Percentiles rank a stretch among this genome's conserved stretches.
phyloP scores from a whole-genome alignment of 257 asterid species.

The Jacaranda copaia region DNA sequence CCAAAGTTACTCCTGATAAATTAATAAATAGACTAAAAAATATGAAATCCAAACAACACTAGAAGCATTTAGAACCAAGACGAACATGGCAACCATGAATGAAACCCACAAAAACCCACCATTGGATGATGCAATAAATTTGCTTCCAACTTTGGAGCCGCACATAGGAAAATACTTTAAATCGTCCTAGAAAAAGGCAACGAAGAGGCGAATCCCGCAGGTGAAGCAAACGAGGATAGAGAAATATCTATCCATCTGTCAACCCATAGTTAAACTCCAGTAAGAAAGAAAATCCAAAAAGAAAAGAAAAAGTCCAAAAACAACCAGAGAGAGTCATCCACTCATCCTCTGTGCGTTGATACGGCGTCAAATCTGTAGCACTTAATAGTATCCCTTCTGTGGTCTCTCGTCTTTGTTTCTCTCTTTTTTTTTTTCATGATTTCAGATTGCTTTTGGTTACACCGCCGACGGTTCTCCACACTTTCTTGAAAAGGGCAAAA shows the following conservation, averaged over 20 bases:
- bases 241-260: conserved; percentile 40
- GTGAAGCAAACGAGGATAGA: conserved; percentile 45
- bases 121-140: background rate
- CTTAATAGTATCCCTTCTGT: conserved; percentile 15
- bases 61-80: no score
- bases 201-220: conserved; percentile 48
- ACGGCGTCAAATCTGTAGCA: conserved; percentile 37
- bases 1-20: no score
- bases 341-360: conserved; percentile 18
- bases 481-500: background rate
- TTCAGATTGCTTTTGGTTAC: conserved; percentile 37
- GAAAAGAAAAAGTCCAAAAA: conserved; percentile 22
- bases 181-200: conserved; percentile 8
- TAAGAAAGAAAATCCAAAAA: background rate
- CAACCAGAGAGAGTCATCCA: conserved; percentile 31
- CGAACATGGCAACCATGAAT: no score
- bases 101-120: conserved; percentile 3
- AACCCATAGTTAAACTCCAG: background rate
- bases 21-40: no score
- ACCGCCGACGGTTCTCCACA: conserved; percentile 34
- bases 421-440: conserved; percentile 32
- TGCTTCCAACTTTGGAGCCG: background rate
- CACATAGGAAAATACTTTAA: background rate
- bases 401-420: background rate
- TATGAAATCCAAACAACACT: no score